These are phyloP conservation scores for Ambispora gerdemannii DNA, from an alignment of 192 early-diverging fungal genomes.

Conservation along the genomic window DNA sequence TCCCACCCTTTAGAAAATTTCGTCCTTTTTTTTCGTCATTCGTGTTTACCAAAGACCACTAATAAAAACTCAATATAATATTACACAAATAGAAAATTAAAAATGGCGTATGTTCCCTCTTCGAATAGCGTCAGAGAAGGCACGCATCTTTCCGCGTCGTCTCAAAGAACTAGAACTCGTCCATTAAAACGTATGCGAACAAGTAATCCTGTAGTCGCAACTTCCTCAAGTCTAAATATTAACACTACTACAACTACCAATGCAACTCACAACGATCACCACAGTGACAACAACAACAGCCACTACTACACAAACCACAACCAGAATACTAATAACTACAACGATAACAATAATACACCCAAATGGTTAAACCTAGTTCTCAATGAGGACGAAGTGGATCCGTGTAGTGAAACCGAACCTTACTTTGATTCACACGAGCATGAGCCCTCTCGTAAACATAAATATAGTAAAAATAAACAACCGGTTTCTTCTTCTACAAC, in stretches of 20 bases:
- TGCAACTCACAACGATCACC: too few relatives aligned
- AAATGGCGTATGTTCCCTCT: background rate
- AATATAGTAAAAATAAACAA: background rate
- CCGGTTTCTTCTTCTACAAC: background rate
- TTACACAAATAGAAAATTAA: background rate
- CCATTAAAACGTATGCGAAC: background rate
- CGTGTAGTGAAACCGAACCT: background rate
- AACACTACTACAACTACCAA: too few relatives aligned
- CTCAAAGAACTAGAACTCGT: background rate
- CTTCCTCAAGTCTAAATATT: too few relatives aligned
- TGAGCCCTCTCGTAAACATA: background rate
- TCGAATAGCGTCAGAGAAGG: background rate
- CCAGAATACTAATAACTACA: too few relatives aligned
- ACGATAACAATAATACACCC: background rate
- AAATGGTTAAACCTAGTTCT: conserved; percentile 18
- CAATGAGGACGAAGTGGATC: conserved; percentile 22
- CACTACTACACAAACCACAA: too few relatives aligned
- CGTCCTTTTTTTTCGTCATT: background rate
- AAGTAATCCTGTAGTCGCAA: background rate
- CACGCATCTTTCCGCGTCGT: background rate
- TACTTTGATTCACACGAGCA: conserved; percentile 8
- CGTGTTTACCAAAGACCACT: background rate
- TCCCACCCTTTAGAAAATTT: background rate
- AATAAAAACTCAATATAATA: background rate
- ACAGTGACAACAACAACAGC: too few relatives aligned